These are phyloP conservation scores for Bassia scoparia DNA, from an alignment of 148 eudicot species.

Conservation along the genomic window DNA sequence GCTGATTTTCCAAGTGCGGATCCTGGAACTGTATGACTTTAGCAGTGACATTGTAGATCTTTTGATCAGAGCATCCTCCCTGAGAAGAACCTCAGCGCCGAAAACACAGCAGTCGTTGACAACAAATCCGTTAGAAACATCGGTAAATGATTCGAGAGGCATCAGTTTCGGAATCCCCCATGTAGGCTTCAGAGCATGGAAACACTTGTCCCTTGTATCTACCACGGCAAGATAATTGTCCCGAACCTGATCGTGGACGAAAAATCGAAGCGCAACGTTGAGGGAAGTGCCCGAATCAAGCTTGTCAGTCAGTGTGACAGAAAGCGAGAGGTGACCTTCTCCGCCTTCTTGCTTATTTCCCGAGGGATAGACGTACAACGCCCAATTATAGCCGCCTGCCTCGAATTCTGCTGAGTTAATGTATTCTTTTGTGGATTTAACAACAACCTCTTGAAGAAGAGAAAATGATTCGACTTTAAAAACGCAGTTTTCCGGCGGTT, in stretches of 20 bases:
- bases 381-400: conserved; percentile 19
- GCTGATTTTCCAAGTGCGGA: conserved; percentile 3
- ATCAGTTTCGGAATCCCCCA: conserved; percentile 21
- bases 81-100: conserved; percentile 22
- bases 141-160: neutral
- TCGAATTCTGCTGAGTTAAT: conserved; percentile 12
- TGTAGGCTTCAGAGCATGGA: neutral
- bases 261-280: conserved; percentile 5
- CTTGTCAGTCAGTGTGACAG: conserved; percentile 14
- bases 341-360: conserved; percentile 19
- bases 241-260: conserved; percentile 19
- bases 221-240: conserved; percentile 13
- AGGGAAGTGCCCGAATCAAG: neutral
- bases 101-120: conserved; percentile 13
- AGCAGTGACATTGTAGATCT: neutral
- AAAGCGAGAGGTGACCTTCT: conserved; percentile 14
- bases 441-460: neutral
- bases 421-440: neutral
- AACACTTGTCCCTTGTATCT: conserved; percentile 11
- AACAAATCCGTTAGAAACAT: conserved; percentile 10
- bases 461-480: conserved; percentile 16
- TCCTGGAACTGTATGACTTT: neutral
- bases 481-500: conserved; percentile 16
- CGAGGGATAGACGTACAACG: conserved; percentile 6
- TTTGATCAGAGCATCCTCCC: neutral